phyloP scores from a whole-genome alignment of 2,329 filamentous ascomycete species.

The Hypomyces rosellus region DNA sequence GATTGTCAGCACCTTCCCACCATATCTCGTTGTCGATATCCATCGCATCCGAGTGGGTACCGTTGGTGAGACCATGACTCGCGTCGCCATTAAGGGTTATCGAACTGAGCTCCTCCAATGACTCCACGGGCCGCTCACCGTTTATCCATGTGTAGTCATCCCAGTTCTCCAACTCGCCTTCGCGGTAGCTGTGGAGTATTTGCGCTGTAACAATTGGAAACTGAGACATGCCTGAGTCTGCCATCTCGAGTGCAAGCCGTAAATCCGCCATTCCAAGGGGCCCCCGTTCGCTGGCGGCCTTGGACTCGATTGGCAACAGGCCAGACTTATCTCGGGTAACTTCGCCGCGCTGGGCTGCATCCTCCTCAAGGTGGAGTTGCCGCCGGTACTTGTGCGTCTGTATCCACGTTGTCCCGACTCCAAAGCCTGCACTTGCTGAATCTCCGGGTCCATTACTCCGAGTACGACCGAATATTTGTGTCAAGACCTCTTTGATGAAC shows the following conservation, averaged over 20 bases:
- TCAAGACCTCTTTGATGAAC: constrained; percentile 60
- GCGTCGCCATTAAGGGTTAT: constrained; percentile 30
- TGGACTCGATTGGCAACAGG: constrained; percentile 73
- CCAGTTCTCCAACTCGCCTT: constrained; percentile 67
- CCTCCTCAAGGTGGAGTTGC: constrained; percentile 71
- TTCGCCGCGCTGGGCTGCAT: constrained; percentile 65
- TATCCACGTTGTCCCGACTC: constrained; percentile 62
- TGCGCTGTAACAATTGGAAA: constrained; percentile 70
- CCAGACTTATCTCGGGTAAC: constrained; percentile 68
- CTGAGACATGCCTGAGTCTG: constrained; percentile 67
- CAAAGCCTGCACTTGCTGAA: constrained; percentile 55
- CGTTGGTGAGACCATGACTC: constrained; percentile 38
- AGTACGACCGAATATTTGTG: constrained; percentile 57
- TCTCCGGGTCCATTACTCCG: constrained; percentile 59
- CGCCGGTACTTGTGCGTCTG: constrained; percentile 73
- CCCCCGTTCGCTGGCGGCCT: constrained; percentile 63
- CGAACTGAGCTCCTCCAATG: constrained; percentile 23
- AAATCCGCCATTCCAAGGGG: constrained; percentile 74
- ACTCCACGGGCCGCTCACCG: constrained; percentile 24
- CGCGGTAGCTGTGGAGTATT: constrained; percentile 64
- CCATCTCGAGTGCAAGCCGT: constrained; percentile 66
- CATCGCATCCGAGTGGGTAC: constrained; percentile 46
- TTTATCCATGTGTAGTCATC: constrained; percentile 52
- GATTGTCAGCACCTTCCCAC: constrained; percentile 55
- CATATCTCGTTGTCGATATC: constrained; percentile 51